Conservation (phyloP, 148 eudicot species). For the Dysphania ambrosioides region DNA sequence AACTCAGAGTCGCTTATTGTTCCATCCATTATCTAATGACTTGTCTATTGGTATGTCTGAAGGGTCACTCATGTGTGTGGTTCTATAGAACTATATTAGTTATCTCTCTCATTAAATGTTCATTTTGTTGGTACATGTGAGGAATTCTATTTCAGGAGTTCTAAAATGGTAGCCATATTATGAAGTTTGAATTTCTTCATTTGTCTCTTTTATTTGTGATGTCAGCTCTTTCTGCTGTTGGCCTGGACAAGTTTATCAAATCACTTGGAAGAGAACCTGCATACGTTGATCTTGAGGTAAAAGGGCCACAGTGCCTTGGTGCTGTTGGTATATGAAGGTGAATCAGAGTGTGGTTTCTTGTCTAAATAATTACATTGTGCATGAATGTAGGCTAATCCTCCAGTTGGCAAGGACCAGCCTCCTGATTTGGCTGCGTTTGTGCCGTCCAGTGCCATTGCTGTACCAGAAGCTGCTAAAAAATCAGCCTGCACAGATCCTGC, state of each 20-base stretch:
- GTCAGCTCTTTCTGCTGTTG: constrained; percentile 55
- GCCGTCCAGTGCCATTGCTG: constrained; percentile 56
- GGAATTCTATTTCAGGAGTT: neutral
- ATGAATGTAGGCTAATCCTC: constrained; percentile 63
- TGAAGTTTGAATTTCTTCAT: neutral
- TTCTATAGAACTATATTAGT: neutral
- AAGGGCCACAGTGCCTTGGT: neutral
- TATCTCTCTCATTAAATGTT: neutral
- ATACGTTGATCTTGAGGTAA: constrained; percentile 89
- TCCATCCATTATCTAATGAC: constrained; percentile 90
- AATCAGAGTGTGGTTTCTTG: no score
- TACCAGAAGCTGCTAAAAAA: constrained; percentile 40
- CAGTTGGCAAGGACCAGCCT: constrained; percentile 92
- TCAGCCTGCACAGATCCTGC: constrained; percentile 37
- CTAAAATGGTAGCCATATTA: neutral
- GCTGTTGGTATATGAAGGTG: neutral
- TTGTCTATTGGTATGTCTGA: constrained; percentile 62
- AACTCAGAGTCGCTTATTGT: constrained; percentile 55
- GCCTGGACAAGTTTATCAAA: constrained; percentile 74
- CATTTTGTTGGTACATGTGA: neutral
- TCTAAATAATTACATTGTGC: constrained; percentile 5
- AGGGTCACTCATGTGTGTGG: neutral
- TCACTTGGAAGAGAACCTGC: constrained; percentile 65
- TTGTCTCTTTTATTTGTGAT: constrained; percentile 9
- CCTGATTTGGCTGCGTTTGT: constrained; percentile 86